Conservation (phyloP, 164 flowering plant species). For the Piper longum region DNA sequence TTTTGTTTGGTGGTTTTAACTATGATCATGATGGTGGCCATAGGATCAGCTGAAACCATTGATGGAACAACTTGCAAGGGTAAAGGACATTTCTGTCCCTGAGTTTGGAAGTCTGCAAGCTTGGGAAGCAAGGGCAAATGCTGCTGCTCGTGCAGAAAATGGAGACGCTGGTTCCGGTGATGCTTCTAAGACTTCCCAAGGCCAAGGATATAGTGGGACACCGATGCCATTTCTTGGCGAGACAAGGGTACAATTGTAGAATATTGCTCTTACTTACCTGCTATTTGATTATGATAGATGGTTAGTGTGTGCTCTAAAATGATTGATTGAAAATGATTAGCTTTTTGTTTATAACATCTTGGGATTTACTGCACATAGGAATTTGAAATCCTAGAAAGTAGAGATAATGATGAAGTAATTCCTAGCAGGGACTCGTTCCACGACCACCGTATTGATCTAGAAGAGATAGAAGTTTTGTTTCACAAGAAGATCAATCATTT, state of each 20-base stretch:
- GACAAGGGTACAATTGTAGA: conserved; percentile 38
- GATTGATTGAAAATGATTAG: background rate
- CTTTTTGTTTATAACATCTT: background rate
- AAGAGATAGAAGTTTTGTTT: too few relatives aligned
- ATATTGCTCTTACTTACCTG: too few relatives aligned
- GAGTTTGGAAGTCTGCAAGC: conserved; percentile 82
- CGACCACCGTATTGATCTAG: too few relatives aligned
- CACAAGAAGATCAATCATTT: too few relatives aligned
- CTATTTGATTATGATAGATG: background rate
- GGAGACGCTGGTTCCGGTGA: conserved; percentile 51
- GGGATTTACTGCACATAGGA: background rate
- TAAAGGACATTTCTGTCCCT: conserved; percentile 74
- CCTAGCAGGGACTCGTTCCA: too few relatives aligned
- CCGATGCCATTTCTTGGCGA: conserved; percentile 86
- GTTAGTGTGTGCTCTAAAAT: background rate
- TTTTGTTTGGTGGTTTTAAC: too few relatives aligned
- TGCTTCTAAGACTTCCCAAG: conserved; percentile 52
- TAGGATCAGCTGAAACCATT: conserved; percentile 86
- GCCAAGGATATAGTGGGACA: conserved; percentile 54
- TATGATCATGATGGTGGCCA: conserved; percentile 2
- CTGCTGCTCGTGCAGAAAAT: conserved; percentile 41
- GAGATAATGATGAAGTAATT: background rate
- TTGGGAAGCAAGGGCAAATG: conserved; percentile 85
- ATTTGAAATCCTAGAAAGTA: background rate
- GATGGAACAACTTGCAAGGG: conserved; percentile 65